Base-by-base conservation (phyloP, 1,139 yeast genomes). In the Suhomyces bribrorum region DNA sequence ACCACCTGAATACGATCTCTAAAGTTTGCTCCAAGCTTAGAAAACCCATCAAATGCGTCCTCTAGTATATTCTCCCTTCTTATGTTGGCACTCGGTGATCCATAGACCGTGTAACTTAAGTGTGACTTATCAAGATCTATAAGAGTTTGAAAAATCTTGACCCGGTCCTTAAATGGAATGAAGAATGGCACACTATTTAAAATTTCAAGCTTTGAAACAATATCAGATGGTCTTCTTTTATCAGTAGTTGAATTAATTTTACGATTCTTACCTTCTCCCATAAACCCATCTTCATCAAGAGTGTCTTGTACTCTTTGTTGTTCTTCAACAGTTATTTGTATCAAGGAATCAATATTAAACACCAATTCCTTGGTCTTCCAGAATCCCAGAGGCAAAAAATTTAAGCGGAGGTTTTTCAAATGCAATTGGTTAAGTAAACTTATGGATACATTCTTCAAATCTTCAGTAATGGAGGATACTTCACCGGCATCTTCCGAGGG, bases 171-270 rank as follows among this genome's bases (percentile, higher is more conserved):
- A 57, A 92, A 92, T 0, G 87, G 80, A 14, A 90, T 69, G 61
- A 88, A 83, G 55, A 86, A 90, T 1, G 98, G 97, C 3, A 82
- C 66, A 37, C 78, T 75, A 3, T 77, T 70, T 29, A 87, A 69
- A 1, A 89, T 66, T 37, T 80, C 76, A 32, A 77, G 46, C 45
- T 56, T 67, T 31, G 57, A 24, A 5, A 25, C 7, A 5, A 37
- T 7, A 11, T 37, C 44, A 2, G 40, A 11, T 5, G 42, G 14
- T 23, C 37, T 12, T 8, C 28, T 22, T 11, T 31, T 20, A 7
- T 20, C 26, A 7, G 11, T 16, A 9, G 11, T 16, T 5, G 24
- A 14, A 12, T 11, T n/a, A 11, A 7, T 11, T 17, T 13, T 16
- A 7, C 6, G 14, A 30, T n/a, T 13, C 6, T 11, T 5, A 12